Evolutionary conservation across 2,329 filamentous ascomycete species (phyloP).

Genomic region (Bisporella sp.): DNA sequence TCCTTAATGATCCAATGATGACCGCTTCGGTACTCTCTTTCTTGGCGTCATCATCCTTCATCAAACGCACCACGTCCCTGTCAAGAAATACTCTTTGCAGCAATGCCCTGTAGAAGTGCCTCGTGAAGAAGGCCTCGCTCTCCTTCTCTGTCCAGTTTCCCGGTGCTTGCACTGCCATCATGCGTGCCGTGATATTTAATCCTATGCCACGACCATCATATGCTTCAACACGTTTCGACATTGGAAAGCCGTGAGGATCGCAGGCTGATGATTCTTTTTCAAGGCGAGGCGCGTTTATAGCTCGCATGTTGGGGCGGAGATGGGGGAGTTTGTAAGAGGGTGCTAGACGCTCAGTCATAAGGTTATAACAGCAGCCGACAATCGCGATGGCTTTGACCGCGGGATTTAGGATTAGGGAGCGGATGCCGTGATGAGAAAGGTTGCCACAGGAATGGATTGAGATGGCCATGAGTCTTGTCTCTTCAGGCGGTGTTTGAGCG

Average conservation of each 20-base stretch:
- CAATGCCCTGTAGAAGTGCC: slow-evolving; percentile 88
- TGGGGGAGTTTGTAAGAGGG: slow-evolving; percentile 80
- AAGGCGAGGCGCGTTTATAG: slow-evolving; percentile 60
- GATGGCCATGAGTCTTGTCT: slow-evolving; percentile 68
- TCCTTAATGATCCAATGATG: slow-evolving; percentile 79
- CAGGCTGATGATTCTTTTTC: slow-evolving; percentile 60
- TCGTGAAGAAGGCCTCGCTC: slow-evolving; percentile 80
- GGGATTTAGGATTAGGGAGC: slow-evolving; percentile 77
- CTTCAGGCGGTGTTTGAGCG: slow-evolving; percentile 10
- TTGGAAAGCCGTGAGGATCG: slow-evolving; percentile 89
- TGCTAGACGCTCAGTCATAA: slow-evolving; percentile 82
- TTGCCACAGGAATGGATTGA: slow-evolving; percentile 98
- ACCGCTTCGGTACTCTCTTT: slow-evolving; percentile 63
- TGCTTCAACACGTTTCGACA: slow-evolving; percentile 65
- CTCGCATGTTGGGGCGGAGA: slow-evolving; percentile 61
- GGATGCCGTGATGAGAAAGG: slow-evolving; percentile 88
- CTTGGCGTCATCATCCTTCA: slow-evolving; percentile 8
- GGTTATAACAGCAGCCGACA: slow-evolving; percentile 97
- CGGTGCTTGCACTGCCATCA: slow-evolving; percentile 97
- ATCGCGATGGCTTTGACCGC: slow-evolving; percentile 86
- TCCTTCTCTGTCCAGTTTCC: slow-evolving; percentile 81
- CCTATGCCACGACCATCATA: slow-evolving; percentile 59
- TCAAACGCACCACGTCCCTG: slow-evolving; percentile 63
- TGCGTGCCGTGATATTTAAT: slow-evolving; percentile 91
- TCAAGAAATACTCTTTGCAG: slow-evolving; percentile 92